Evolutionary conservation across 345 rosid species (phyloP).

Genomic region (Adansonia digitata): DNA sequence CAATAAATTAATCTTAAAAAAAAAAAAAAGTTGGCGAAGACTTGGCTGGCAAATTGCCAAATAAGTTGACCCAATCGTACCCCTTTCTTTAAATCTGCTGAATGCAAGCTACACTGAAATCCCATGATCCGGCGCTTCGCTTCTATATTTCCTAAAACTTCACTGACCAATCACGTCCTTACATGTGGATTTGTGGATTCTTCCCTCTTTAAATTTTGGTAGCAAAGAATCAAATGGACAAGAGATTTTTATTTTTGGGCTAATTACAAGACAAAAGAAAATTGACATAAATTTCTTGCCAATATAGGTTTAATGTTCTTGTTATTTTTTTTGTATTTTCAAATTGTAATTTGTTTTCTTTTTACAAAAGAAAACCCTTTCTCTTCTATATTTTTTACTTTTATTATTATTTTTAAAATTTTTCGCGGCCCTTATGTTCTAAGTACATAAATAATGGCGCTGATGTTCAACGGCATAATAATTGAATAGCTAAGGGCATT

Average conservation of each 20-base stretch:
- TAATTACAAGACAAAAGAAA: too few species aligned
- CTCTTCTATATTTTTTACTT: too few species aligned
- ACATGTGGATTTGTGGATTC: not conserved
- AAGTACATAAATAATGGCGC: not conserved
- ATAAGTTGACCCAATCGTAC: not conserved
- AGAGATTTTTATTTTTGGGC: not conserved
- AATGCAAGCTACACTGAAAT: slow-evolving; percentile 1
- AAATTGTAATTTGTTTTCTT: too few species aligned
- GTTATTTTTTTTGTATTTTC: not conserved
- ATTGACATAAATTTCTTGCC: too few species aligned
- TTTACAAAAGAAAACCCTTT: too few species aligned
- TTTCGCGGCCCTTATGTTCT: not conserved
- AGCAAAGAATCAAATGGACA: not conserved
- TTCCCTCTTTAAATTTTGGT: not conserved
- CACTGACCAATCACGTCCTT: not conserved
- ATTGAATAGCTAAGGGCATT: too few species aligned
- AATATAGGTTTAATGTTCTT: too few species aligned
- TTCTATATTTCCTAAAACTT: not conserved
- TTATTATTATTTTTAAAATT: too few species aligned
- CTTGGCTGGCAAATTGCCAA: not conserved
- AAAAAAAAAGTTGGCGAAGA: not conserved
- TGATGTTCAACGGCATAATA: not conserved
- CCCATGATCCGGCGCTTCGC: not conserved
- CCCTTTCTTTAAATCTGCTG: not conserved
- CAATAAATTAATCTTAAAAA: not conserved